A percentile compares a stretch with the other conserved stretches of the same genome.
Conservation (phyloP, 305 asterid species). For the Rubia occidens region DNA sequence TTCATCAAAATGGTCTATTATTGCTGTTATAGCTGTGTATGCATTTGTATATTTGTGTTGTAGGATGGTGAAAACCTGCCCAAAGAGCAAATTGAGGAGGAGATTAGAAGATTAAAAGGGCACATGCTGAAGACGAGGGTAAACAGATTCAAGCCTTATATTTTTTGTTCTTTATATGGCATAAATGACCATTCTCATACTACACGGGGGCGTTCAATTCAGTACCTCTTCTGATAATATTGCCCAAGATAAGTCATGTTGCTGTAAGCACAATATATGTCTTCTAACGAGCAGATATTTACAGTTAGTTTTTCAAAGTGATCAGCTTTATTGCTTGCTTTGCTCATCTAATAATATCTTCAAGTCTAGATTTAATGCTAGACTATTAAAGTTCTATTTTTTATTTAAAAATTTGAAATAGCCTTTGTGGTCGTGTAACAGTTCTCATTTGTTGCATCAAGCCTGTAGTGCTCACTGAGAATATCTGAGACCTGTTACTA, state of each 20-base stretch:
- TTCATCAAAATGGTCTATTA: background rate
- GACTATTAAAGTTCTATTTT: background rate
- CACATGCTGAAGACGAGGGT: constrained; percentile 95
- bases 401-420: background rate
- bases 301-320: background rate
- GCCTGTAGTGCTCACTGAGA: background rate
- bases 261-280: background rate
- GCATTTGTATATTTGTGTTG: constrained; percentile 16
- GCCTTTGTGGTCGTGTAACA: no score
- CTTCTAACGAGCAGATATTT: background rate
- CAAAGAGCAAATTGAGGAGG: constrained; percentile 79
- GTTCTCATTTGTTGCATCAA: background rate
- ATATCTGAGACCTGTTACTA: background rate
- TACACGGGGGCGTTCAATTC: background rate
- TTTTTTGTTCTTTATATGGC: constrained; percentile 3
- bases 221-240: background rate
- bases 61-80: constrained; percentile 78
- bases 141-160: constrained; percentile 15
- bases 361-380: background rate
- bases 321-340: background rate
- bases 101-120: constrained; percentile 76
- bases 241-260: background rate
- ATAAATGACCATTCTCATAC: background rate
- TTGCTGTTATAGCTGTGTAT: background rate
- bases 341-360: background rate